Base-by-base conservation (phyloP, 2,329 filamentous ascomycete species). In the Fusarium anguioides region DNA sequence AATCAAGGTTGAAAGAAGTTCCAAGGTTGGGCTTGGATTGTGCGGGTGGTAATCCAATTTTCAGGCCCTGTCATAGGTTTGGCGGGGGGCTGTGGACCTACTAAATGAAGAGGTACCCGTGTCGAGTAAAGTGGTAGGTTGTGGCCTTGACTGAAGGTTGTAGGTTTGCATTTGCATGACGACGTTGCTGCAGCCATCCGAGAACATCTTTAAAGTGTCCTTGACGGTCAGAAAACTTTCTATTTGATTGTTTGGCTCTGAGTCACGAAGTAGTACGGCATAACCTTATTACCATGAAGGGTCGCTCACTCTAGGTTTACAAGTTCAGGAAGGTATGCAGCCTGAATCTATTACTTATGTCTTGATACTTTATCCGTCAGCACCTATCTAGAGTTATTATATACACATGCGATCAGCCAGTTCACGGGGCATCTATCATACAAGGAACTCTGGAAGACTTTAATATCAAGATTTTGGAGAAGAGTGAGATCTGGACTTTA, bases 11-110 rank as follows among this genome's bases (percentile, higher is more conserved):
- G 50, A 41, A 69, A 50, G 60, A 39, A 58, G 50, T 66, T 62
- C 37, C 52, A 68, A 56, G 58, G 46, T 62, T 54, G 35, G 55
- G 62, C 45, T 58, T 58, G 35, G 44, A 48, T 63, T 63, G 60
- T 66, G 63, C 58, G 57, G 55, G 58, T 66, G 63, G 63, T 66
- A 66, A 66, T 66, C 63, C 62, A 66, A 63, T 63, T 63, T 63
- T 63, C 60, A 50, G 59, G 60, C 51, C 60, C 60, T 63, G 58
- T 37, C 59, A 63, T 58, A 63, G 59, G 59, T 63, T 63, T 64
- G 59, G 60, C 44, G 35, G 65, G 66, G 75, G 76, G 74, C 75
- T 76, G 75, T 63, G 60, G 60, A 51, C 52, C 59, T 55, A 58
- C 49, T 23, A 37, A 55, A 44, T 27, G 20, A 37, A 57, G 33